phyloP scores from a whole-genome alignment of 2,329 filamentous ascomycete genomes.

The Penicillium aurantiogriseum region DNA sequence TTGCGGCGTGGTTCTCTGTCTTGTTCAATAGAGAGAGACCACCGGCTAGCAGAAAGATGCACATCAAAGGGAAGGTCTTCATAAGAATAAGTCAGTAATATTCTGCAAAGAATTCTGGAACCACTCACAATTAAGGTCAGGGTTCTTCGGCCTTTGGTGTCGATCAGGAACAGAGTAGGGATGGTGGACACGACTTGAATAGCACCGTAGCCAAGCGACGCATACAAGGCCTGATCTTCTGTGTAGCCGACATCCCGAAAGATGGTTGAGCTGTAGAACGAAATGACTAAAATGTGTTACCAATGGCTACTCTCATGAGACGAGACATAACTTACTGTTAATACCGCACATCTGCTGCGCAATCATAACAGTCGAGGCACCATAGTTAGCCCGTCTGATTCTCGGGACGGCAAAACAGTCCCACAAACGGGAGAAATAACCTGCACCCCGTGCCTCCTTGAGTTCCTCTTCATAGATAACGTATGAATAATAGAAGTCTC shows the following conservation, averaged over 20 bases:
- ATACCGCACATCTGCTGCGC: conserved; percentile 67
- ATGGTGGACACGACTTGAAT: conserved; percentile 63
- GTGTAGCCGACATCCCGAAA: conserved; percentile 55
- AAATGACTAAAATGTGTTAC: conserved; percentile 46
- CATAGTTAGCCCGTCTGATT: conserved; percentile 63
- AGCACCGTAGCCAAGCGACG: conserved; percentile 63
- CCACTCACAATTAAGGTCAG: conserved; percentile 36
- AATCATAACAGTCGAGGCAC: conserved; percentile 76
- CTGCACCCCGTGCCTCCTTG: conserved; percentile 45
- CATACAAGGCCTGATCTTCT: conserved; percentile 56
- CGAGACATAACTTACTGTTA: conserved; percentile 22
- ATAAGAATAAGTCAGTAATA: conserved; percentile 36
- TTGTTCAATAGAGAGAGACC: conserved; percentile 55
- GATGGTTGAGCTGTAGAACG: conserved; percentile 68
- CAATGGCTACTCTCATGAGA: conserved; percentile 51
- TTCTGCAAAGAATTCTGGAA: background rate
- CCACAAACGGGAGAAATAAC: conserved; percentile 59
- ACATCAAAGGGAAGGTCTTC: conserved; percentile 66
- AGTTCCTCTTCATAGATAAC: conserved; percentile 49
- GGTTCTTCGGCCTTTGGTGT: conserved; percentile 62
- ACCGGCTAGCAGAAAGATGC: conserved; percentile 60
- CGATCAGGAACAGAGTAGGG: conserved; percentile 63
- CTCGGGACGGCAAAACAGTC: conserved; percentile 49
- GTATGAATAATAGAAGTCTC: conserved; percentile 62
- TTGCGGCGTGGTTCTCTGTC: conserved; percentile 34